Evolutionary conservation across 495 filamentous ascomycete genomes (phyloP).

Genomic region (Acidiella bohemica): DNA sequence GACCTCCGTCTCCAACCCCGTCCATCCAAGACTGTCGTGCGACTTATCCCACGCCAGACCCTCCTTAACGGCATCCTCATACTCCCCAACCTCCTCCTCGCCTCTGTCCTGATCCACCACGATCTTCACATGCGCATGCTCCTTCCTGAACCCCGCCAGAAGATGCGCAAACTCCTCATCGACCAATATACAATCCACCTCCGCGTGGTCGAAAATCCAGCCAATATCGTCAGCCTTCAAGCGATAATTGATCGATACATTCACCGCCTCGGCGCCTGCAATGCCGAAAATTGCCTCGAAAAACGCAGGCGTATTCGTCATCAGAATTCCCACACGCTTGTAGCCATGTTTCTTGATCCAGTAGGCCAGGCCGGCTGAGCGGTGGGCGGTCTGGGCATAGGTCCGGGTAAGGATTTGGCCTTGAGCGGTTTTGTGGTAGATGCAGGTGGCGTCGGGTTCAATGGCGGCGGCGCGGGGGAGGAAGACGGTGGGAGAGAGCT

Average conservation of each 20-base stretch:
- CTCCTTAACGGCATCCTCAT: conserved; percentile 71
- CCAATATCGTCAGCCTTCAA: conserved; percentile 75
- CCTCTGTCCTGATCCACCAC: conserved; percentile 81
- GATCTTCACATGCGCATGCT: conserved; percentile 47
- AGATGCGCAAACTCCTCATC: conserved; percentile 65
- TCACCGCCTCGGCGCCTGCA: conserved; percentile 66
- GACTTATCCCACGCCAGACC: conserved; percentile 56
- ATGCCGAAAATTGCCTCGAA: conserved; percentile 83
- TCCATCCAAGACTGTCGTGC: conserved; percentile 58
- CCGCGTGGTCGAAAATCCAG: conserved; percentile 77
- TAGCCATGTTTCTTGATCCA: conserved; percentile 59
- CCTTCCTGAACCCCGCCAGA: conserved; percentile 47
- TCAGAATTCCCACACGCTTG: conserved; percentile 65
- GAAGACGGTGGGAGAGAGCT: conserved; percentile 80
- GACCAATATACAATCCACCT: conserved; percentile 79
- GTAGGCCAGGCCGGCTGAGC: conserved; percentile 75
- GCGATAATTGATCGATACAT: conserved; percentile 80
- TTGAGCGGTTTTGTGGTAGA: conserved; percentile 79
- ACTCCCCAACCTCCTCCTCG: conserved; percentile 64
- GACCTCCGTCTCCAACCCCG: conserved; percentile 52
- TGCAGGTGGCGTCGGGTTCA: conserved; percentile 74
- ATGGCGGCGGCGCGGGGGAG: conserved; percentile 77
- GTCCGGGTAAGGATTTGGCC: conserved; percentile 54
- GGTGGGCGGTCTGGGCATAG: conserved; percentile 70
- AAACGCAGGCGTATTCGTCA: conserved; percentile 88